Percentiles rank a stretch among this genome's conserved stretches.
Conservation (phyloP, 495 filamentous ascomycete species). For the Neurospora sp. region DNA sequence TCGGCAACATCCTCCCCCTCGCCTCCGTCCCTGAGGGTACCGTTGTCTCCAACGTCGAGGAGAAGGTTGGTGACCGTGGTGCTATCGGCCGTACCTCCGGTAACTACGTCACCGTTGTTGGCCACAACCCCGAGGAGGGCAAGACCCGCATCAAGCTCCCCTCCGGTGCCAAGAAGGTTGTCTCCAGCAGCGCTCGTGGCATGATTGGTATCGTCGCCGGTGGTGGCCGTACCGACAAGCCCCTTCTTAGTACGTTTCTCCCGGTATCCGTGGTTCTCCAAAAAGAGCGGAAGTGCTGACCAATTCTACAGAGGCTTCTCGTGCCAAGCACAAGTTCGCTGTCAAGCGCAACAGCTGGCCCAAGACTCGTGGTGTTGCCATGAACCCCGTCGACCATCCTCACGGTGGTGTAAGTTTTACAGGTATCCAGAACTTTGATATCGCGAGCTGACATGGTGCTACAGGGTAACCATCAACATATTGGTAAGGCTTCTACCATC, state of each 20-base stretch:
- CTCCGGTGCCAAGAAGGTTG: conserved; percentile 96
- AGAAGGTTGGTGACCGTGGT: conserved; percentile 96
- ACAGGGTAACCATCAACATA: conserved; percentile 99
- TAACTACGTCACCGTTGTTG: conserved; percentile 98
- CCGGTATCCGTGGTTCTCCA: neutral
- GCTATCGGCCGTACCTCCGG: conserved; percentile 91
- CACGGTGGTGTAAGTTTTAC: conserved; percentile 64
- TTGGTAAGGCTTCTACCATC: conserved; percentile 99
- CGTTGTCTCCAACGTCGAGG: conserved; percentile 96
- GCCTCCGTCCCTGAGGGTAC: conserved; percentile 95
- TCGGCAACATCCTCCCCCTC: conserved; percentile 95
- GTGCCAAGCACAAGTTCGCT: conserved; percentile 98
- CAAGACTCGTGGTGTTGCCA: conserved; percentile 99
- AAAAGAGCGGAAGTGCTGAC: conserved; percentile 12
- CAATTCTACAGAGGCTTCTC: conserved; percentile 67
- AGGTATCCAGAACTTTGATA: neutral
- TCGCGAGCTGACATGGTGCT: conserved; percentile 23
- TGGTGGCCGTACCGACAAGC: conserved; percentile 99
- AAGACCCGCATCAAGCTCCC: conserved; percentile 99
- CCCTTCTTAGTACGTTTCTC: conserved; percentile 64
- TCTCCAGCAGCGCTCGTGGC: conserved; percentile 80
- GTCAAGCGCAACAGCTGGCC: conserved; percentile 99
- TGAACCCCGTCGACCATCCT: conserved; percentile 99
- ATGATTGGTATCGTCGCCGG: conserved; percentile 99
- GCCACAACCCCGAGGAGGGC: conserved; percentile 97